Conservation (phyloP, 257 asterid genomes). For the Solanum corneliomulleri region DNA sequence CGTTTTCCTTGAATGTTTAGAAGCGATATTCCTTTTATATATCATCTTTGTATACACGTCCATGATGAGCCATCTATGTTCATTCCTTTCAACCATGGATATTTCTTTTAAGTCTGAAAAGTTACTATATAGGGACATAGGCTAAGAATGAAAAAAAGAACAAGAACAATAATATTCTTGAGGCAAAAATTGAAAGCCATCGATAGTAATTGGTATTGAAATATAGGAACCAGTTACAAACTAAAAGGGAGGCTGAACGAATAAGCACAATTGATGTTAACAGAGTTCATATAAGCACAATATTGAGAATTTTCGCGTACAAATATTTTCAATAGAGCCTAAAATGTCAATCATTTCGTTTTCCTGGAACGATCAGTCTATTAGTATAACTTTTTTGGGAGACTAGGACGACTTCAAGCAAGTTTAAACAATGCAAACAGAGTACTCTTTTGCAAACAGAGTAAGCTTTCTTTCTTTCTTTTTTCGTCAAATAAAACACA, state of each 20-base stretch:
- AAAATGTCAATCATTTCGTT: too few species aligned
- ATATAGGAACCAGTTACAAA: background rate
- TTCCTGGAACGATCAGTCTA: too few species aligned
- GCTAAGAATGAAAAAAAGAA: background rate
- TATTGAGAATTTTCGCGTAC: too few species aligned
- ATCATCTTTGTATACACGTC: constrained; percentile 14
- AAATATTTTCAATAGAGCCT: too few species aligned
- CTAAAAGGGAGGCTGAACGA: background rate
- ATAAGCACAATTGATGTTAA: background rate
- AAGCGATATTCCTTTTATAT: constrained; percentile 14
- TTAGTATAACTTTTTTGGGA: too few species aligned
- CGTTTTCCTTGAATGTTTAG: constrained; percentile 5
- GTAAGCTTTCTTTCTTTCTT: background rate
- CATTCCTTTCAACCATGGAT: constrained; percentile 8
- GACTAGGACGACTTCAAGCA: too few species aligned
- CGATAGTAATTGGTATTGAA: background rate
- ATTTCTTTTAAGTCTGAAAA: constrained; percentile 1
- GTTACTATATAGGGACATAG: background rate
- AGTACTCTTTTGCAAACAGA: background rate
- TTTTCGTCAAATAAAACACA: background rate
- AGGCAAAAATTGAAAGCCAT: background rate
- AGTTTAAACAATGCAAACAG: background rate
- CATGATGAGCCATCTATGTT: constrained; percentile 21
- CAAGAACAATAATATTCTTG: background rate
- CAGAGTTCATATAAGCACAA: background rate